Evolutionary conservation across 345 rosid genomes (phyloP), one percentile per base, ranked within the genome.

Genomic region (Fremontodendron californicum): DNA sequence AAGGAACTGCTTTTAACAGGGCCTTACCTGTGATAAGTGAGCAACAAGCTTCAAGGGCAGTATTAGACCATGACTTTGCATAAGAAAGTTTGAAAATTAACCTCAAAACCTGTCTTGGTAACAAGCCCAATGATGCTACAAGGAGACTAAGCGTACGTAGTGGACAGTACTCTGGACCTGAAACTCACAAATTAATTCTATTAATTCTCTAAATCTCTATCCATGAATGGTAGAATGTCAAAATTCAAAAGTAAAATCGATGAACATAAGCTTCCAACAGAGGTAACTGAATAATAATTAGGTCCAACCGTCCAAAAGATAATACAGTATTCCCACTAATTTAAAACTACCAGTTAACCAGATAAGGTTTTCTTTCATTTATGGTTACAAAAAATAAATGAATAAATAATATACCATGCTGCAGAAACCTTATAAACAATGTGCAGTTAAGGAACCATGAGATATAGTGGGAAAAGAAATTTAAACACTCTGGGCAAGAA

Each of bases 1-100:
- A 70, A 70, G 23, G 23, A 49, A 48, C 43, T 29, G 40, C 25
- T 48, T 70, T 70, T 70, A 70, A 70, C 33, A 72, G 48, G 52
- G n/a, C 61, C 71, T 43, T 79, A 88, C 99, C 97, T 90, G 88
- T 77, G 85, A 75, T 85, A 91, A 81, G 79, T 90, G 87, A 86
- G 87, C 93, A 87, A 77, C 86, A 69, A 86, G 97, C 91, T 65
- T 89, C 84, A 69, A 89, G 78, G 27, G 96, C 91, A 63, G 87
- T 62, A 68, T 79, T 81, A 80, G 98, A 92, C 96, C 96, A 91
- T 33, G 91, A 87, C 69, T 79, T 84, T 64, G 96, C 97, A 37
- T 86, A 31, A 51, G 88, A 79, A 63, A 80, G 85, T 35, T 86
- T 82, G 29, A 88, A 87, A 76, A 89, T 75, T 71, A 80, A 61